These are phyloP conservation scores for Yamadazyma taylorii DNA, from an alignment of 1,139 yeast genomes.

Conservation along the genomic window DNA sequence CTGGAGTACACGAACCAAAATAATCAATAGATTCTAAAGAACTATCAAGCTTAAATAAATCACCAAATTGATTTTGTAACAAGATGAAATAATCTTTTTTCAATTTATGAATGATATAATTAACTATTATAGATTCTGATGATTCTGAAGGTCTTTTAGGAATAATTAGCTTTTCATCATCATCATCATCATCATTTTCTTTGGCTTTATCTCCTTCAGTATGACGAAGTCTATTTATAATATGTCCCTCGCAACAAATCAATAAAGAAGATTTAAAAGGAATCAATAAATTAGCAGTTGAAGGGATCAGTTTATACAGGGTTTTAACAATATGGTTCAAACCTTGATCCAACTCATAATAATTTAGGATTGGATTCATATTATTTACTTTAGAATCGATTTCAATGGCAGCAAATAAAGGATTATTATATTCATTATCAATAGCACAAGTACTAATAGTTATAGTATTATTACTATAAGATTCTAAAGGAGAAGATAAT, in stretches of 20 bases:
- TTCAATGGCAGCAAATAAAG: constrained; percentile 80
- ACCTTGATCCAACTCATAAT: constrained; percentile 84
- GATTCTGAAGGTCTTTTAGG: constrained; percentile 43
- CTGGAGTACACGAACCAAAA: constrained; percentile 73
- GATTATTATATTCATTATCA: constrained; percentile 80
- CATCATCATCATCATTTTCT: too few relatives aligned
- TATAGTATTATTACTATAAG: constrained; percentile 50
- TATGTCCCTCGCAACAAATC: constrained; percentile 35
- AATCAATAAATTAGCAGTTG: constrained; percentile 29
- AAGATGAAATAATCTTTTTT: constrained; percentile 68
- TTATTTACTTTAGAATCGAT: constrained; percentile 40
- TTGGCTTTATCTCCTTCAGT: too few relatives aligned
- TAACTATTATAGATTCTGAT: constrained; percentile 37
- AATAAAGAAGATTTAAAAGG: constrained; percentile 33
- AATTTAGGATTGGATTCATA: constrained; percentile 40
- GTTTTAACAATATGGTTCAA: constrained; percentile 66
- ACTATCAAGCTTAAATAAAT: constrained; percentile 53
- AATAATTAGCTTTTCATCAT: constrained; percentile 26
- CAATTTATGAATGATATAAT: constrained; percentile 64
- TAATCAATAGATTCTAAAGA: constrained; percentile 35
- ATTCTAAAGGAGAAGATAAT: constrained; percentile 76
- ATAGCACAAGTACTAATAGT: constrained; percentile 59
- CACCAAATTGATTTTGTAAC: constrained; percentile 72
- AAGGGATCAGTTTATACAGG: constrained; percentile 34
- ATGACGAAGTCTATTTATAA: constrained; percentile 23